These are phyloP conservation scores for Pseudogymnoascus pannorum DNA, from an alignment of 2,329 filamentous ascomycete genomes.

Conservation along the genomic window DNA sequence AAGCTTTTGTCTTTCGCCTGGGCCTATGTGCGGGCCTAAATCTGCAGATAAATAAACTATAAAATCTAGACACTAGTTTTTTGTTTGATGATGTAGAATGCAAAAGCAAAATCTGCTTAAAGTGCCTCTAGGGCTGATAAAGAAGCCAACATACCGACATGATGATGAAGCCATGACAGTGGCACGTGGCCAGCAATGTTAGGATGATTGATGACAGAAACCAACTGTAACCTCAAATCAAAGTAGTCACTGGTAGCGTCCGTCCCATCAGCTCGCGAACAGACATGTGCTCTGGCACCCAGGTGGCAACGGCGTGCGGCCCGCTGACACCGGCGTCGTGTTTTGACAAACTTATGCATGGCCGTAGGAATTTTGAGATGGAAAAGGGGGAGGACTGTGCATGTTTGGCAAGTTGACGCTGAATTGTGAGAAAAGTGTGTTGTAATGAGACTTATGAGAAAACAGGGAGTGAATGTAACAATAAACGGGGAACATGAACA, in stretches of 20 bases:
- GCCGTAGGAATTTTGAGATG: not conserved
- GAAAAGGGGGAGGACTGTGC: not conserved
- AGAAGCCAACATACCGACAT: not conserved
- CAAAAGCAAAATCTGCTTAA: not conserved
- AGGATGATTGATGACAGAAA: not conserved
- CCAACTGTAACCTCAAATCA: not conserved
- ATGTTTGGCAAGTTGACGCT: not conserved
- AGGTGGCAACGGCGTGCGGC: not conserved
- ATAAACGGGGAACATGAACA: not conserved
- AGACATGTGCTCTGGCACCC: not conserved
- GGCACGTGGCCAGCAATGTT: not conserved
- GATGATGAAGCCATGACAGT: not conserved
- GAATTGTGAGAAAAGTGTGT: not conserved
- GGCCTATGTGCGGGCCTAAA: not conserved
- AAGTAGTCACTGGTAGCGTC: not conserved
- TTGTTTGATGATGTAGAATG: not conserved
- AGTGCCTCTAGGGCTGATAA: not conserved
- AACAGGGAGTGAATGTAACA: not conserved
- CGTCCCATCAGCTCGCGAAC: not conserved
- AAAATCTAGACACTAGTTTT: not conserved
- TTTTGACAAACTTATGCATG: not conserved
- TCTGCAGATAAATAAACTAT: not conserved
- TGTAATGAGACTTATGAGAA: not conserved
- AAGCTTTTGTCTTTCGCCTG: not conserved
- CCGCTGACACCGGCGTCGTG: not conserved